phyloP scores from a whole-genome alignment of 768 basidiomycete species.

The Xanthoconium stramineum region DNA sequence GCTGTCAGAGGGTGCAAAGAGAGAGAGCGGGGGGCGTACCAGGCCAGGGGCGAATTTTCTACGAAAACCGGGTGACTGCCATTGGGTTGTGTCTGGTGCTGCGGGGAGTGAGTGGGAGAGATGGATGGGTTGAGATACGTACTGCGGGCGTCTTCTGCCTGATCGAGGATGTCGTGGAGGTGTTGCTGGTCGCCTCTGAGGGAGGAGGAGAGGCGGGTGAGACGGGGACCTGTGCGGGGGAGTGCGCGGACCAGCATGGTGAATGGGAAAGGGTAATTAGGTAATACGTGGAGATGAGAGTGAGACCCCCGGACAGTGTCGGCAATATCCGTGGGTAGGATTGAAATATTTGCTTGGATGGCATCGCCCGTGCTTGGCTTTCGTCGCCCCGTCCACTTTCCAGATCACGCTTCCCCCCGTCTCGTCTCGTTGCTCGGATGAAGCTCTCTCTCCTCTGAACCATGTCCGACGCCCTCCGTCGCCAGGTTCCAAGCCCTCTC shows the following conservation, averaged over 20 bases:
- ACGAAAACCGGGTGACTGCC: constrained; percentile 25
- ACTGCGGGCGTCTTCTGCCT: constrained; percentile 23
- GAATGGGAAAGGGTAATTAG: neutral
- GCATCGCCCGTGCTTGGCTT: too few species aligned
- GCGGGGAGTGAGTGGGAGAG: neutral
- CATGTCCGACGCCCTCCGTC: constrained; percentile 41
- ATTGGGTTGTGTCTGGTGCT: constrained; percentile 13
- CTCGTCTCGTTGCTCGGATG: neutral
- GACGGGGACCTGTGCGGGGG: constrained; percentile 3
- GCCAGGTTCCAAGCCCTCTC: constrained; percentile 69
- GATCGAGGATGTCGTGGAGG: constrained; percentile 23
- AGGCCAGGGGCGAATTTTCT: constrained; percentile 25
- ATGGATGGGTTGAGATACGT: neutral
- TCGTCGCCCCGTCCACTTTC: neutral
- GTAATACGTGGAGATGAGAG: neutral
- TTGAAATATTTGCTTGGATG: neutral
- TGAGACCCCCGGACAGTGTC: constrained; percentile 20
- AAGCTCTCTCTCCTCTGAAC: constrained; percentile 10
- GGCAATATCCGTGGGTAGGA: constrained; percentile 6
- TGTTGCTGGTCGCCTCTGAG: constrained; percentile 24
- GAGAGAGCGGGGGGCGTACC: constrained; percentile 4
- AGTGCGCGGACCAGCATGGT: constrained; percentile 18
- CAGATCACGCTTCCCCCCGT: constrained; percentile 12
- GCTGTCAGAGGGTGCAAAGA: neutral
- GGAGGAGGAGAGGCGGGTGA: constrained; percentile 14